phyloP scores from a whole-genome alignment of 2,329 filamentous ascomycete species.

The Chaetomium sp. region DNA sequence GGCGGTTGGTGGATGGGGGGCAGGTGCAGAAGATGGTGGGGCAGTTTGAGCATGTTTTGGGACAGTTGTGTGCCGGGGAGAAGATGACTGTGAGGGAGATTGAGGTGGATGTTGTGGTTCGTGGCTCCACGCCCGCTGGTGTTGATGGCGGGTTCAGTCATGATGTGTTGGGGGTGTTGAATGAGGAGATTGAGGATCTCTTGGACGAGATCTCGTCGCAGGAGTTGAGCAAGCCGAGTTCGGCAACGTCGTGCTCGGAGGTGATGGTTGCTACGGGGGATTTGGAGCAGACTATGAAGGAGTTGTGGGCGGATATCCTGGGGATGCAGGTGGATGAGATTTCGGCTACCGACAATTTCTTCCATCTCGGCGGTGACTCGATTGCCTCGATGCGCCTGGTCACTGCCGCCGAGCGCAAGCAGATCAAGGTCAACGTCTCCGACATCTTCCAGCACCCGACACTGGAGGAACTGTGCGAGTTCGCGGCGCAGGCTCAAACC shows the following conservation, averaged over 20 bases:
- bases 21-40: conserved; percentile 21
- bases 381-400: conserved; percentile 54
- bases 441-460: conserved; percentile 25
- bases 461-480: conserved; percentile 9
- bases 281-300: conserved; percentile 39
- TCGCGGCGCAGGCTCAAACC: conserved; percentile 1
- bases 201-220: conserved; percentile 19
- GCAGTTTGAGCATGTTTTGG: conserved; percentile 11
- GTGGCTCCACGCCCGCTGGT: not conserved
- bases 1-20: conserved; percentile 9
- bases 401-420: conserved; percentile 44
- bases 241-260: conserved; percentile 17
- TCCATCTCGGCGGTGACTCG: conserved; percentile 53
- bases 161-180: conserved; percentile 14
- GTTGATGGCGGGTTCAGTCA: not conserved
- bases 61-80: conserved; percentile 14
- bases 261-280: conserved; percentile 32
- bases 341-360: conserved; percentile 47
- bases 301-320: conserved; percentile 19
- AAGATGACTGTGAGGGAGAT: conserved; percentile 10
- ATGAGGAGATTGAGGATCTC: conserved; percentile 16
- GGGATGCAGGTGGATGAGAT: conserved; percentile 27
- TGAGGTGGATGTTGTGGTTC: not conserved
- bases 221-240: conserved; percentile 17
- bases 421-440: conserved; percentile 44